These are phyloP conservation scores for Phytophthora quininea DNA, from an alignment of 352 stramenopile species.

Conservation along the genomic window DNA sequence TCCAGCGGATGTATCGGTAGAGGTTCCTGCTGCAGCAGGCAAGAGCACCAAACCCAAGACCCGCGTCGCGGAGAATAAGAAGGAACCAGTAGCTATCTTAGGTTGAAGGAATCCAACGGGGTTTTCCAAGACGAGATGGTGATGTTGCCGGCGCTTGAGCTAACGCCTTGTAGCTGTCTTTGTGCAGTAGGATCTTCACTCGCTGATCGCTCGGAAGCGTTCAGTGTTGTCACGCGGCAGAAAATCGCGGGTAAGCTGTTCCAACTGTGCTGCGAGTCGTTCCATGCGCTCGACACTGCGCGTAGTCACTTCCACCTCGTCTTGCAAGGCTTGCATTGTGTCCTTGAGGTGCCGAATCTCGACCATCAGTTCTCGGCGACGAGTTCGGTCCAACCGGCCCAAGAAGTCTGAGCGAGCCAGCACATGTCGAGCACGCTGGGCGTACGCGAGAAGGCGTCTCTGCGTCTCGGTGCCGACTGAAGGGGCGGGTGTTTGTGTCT, in stretches of 20 bases:
- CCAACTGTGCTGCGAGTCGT: constrained; percentile 39
- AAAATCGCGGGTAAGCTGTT: constrained; percentile 27
- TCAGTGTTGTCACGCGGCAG: background rate
- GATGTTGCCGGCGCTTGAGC: no score
- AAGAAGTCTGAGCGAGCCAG: constrained; percentile 23
- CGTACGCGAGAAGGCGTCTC: constrained; percentile 22
- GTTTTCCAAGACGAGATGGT: no score
- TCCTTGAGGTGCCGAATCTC: constrained; percentile 43
- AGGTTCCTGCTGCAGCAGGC: constrained; percentile 21
- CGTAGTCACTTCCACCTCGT: constrained; percentile 43
- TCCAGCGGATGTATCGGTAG: constrained; percentile 18
- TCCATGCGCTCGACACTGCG: constrained; percentile 46
- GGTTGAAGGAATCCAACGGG: constrained; percentile 5
- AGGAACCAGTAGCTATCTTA: constrained; percentile 44
- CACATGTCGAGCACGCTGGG: constrained; percentile 29
- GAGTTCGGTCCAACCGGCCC: constrained; percentile 26
- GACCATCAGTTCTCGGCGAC: constrained; percentile 41
- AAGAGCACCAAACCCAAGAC: constrained; percentile 13
- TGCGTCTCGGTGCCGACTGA: constrained; percentile 9
- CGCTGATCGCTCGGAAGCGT: background rate
- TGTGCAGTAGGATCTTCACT: background rate
- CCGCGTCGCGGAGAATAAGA: constrained; percentile 24
- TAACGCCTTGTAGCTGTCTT: background rate
- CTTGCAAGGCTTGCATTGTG: constrained; percentile 35
- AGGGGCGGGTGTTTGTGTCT: background rate